Evolutionary conservation across 805 yeast genomes (phyloP).

Genomic region (Metschnikowia similis): DNA sequence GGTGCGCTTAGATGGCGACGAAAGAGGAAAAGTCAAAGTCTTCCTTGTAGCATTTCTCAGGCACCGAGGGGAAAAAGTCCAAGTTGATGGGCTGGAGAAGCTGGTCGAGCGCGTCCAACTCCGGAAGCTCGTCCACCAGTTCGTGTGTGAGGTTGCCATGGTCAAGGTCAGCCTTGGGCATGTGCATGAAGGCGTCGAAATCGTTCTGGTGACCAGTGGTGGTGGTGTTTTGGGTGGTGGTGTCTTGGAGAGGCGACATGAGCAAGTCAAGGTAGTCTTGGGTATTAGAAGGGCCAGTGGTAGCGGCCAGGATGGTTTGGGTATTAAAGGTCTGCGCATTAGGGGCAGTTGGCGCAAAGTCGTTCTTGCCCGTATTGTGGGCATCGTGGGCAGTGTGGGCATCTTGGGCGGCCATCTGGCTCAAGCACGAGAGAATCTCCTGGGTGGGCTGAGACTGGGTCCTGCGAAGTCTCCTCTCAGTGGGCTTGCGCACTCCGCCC

Average conservation of each 20-base stretch:
- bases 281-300: no score
- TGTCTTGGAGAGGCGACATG: conserved; percentile 3
- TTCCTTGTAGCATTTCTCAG: conserved; percentile 17
- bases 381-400: not conserved
- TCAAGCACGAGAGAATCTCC: not conserved
- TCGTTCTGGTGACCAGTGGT: conserved; percentile 2
- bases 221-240: conserved; percentile 4
- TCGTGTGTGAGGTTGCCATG: conserved; percentile 2
- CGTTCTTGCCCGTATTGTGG: no score
- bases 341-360: no score
- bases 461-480: conserved; percentile 6
- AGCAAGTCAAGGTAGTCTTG: not conserved
- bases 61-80: conserved; percentile 6
- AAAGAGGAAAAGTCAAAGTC: conserved; percentile 24
- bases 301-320: no score
- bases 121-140: not conserved
- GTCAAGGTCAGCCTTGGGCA: conserved; percentile 5
- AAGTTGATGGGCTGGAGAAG: conserved; percentile 12
- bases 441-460: conserved; percentile 8
- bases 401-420: not conserved
- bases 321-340: no score
- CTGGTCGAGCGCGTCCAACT: conserved; percentile 4
- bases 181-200: conserved; percentile 13
- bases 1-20: conserved; percentile 5
- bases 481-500: conserved; percentile 16